A percentile compares a stretch with the other conserved stretches of the same genome.
phyloP scores from a whole-genome alignment of 495 filamentous ascomycete genomes.

The Penicillium robsamsonii region DNA sequence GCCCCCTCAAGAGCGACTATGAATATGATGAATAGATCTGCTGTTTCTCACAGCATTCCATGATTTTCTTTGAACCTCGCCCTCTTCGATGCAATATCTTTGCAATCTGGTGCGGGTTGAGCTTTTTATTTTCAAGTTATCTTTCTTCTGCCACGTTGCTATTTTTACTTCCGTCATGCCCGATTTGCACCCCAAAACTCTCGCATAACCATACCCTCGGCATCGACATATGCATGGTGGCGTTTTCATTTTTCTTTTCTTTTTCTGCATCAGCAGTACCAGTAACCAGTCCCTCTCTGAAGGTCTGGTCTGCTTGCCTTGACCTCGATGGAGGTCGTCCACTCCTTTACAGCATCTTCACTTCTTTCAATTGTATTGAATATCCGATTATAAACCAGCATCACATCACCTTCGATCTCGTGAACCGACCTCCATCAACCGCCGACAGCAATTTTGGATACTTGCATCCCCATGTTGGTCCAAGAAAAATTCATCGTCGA shows the following conservation, averaged over 20 bases:
- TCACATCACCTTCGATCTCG: constrained; percentile 1
- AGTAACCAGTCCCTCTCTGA: neutral
- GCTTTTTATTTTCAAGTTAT: neutral
- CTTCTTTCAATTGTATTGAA: constrained; percentile 22
- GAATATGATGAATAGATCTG: constrained; percentile 25
- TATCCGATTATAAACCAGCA: constrained; percentile 11
- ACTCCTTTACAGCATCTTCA: constrained; percentile 18
- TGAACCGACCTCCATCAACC: neutral
- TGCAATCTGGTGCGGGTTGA: constrained; percentile 8
- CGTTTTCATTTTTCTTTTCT: constrained; percentile 23
- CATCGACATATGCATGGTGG: constrained; percentile 29
- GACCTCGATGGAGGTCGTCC: constrained; percentile 20
- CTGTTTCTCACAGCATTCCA: constrained; percentile 4
- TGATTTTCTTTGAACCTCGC: constrained; percentile 2
- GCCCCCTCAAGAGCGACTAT: constrained; percentile 55
- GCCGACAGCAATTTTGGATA: constrained; percentile 2
- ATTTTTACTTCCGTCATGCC: constrained; percentile 9
- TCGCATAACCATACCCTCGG: constrained; percentile 26
- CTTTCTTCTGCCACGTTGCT: constrained; percentile 6
- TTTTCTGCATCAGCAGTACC: constrained; percentile 21
- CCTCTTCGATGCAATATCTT: constrained; percentile 3
- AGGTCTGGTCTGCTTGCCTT: constrained; percentile 3
- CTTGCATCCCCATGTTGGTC: neutral
- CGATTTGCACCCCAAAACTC: constrained; percentile 4
- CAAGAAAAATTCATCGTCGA: neutral